Evolutionary conservation across 116 monocot genomes (phyloP).

Genomic region (Posidonia oceanica): DNA sequence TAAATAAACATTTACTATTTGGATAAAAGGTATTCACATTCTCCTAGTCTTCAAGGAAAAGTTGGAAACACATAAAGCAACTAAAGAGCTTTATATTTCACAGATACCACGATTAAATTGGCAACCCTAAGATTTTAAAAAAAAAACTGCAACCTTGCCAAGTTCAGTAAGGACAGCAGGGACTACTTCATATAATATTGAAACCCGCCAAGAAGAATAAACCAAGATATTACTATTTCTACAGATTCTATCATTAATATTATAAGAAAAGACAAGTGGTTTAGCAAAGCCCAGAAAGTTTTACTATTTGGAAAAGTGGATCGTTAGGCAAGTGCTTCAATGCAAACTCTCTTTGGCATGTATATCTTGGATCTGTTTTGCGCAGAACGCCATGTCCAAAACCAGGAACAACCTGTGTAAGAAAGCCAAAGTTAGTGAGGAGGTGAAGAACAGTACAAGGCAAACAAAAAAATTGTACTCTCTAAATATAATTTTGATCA

Average conservation of each 20-base stretch:
- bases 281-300: neutral
- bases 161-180: conserved; percentile 86
- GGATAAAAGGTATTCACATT: neutral
- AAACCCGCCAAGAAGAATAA: conserved; percentile 48
- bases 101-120: neutral
- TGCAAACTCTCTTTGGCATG: conserved; percentile 92
- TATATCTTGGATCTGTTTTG: conserved; percentile 95
- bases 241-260: neutral
- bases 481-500: neutral
- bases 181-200: conserved; percentile 93
- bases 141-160: conserved; percentile 59
- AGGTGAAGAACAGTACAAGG: neutral
- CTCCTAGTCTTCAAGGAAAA: too few species aligned
- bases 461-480: neutral
- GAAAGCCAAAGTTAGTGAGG: conserved; percentile 4
- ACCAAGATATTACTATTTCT: neutral
- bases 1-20: too few species aligned
- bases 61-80: too few species aligned
- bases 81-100: too few species aligned
- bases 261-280: neutral
- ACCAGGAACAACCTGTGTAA: conserved; percentile 81
- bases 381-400: conserved; percentile 98
- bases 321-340: conserved; percentile 95
- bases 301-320: conserved; percentile 94
- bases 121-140: neutral